Evolutionary conservation across 208 protist genomes (phyloP), one percentile per base, ranked within the genome.

Genomic region (Acanthamoeba triangularis): DNA sequence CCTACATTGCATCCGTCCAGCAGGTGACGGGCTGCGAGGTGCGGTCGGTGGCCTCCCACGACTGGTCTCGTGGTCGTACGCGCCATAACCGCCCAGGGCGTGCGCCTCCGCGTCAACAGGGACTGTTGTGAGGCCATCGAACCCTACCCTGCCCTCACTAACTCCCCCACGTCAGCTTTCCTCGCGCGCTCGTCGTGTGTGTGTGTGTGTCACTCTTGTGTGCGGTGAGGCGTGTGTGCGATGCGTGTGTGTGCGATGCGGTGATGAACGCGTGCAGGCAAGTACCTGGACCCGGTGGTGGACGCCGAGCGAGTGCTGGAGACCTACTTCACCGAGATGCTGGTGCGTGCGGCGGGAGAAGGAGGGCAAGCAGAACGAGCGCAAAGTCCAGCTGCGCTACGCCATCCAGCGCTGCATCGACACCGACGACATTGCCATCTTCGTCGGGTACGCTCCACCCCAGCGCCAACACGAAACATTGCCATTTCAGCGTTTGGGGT

Each of bases 91-190:
- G 76, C 76, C 6, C 76, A 85, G 76, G 76, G 76, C 33, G 44
- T 52, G 13, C 16, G 37, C 44, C 76, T 85, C 14, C 76, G 76
- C 13, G 44, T 52, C 10, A 85, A 85, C 76, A 85, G 41, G n/a
- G 76, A 56, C 5, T 85, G 76, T 23, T 10, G 76, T 6, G 76
- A 85, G 44, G n/a, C 76, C 5, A 85, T 85, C 76, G 76, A 85
- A 49, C n/a, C n/a, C n/a, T n/a, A n/a, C n/a, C n/a, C n/a, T n/a
- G n/a, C n/a, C n/a, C n/a, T n/a, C n/a, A n/a, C n/a, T n/a, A n/a
- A n/a, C n/a, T n/a, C n/a, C n/a, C n/a, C n/a, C n/a, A n/a, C n/a
- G n/a, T n/a, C n/a, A n/a, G n/a, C n/a, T n/a, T n/a, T n/a, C n/a
- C n/a, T n/a, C n/a, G n/a, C n/a, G n/a, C n/a, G n/a, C n/a, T n/a